Base-by-base conservation (phyloP, 1,139 yeast genomes). In the Blastobotrys proliferans region DNA sequence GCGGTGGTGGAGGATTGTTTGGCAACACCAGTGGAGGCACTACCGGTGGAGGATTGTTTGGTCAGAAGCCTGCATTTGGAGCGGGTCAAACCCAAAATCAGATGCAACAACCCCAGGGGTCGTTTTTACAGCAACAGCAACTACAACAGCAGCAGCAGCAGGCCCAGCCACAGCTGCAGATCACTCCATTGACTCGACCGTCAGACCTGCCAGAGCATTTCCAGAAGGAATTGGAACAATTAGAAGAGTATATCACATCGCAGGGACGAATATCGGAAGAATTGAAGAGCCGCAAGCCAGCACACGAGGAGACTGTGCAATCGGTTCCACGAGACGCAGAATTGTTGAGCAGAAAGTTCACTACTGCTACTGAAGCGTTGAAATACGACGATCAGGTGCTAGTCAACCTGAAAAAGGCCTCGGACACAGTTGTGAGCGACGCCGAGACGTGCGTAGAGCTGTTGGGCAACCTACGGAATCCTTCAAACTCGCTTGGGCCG, bases 321-420 rank as follows among this genome's bases (percentile, higher is more conserved):
- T 81, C 95, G 44, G 82, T 92, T 37, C 96, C 97, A 13, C 75
- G 85, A 47, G 98, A 94, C 59, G 82, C 86, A 30, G 78, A 77
- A 52, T 86, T 81, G 53, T 66, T 92, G 47, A 73, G 74, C 44
- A 74, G 80, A 53, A 81, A 81, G 55, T 70, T 79, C 44, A 67
- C 76, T 17, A 76, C 86, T 1, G 79, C 85, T 9, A 76, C 73
- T 45, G 90, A 81, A 60, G 88, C 92, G 5, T 70, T 85, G 41
- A 76, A 74, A 44, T 77, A 73, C 56, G 94, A 84, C 59, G 69
- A 80, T 44, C 74, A 77, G 16, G 80, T 77, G 42, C 64, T 74
- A 27, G 65, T 66, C 17, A 60, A 60, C 22, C 65, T 75, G 52
- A 73, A 73, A 42, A 50, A 54, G 22, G 55, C 55, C 14, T 58